These are phyloP conservation scores for Colletotrichum siamense DNA, from an alignment of 2,329 filamentous ascomycete genomes.

Conservation along the genomic window DNA sequence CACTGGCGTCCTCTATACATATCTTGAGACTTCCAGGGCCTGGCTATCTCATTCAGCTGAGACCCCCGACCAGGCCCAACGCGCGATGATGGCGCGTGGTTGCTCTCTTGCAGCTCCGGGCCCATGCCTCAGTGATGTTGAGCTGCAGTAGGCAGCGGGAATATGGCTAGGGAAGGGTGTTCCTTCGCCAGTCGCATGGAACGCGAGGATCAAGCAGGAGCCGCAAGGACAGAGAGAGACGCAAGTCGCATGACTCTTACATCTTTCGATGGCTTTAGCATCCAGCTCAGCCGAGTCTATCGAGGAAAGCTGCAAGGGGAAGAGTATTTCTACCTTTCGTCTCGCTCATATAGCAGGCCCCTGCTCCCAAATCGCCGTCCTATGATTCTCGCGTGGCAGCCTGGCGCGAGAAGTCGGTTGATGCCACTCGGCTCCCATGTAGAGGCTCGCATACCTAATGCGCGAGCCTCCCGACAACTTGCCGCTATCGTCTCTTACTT, in stretches of 20 bases:
- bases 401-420: too few relatives aligned
- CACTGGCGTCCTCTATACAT: too few relatives aligned
- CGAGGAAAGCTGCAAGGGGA: not conserved
- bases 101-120: not conserved
- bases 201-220: not conserved
- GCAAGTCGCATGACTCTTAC: not conserved
- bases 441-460: too few relatives aligned
- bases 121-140: not conserved
- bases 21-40: not conserved
- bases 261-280: not conserved
- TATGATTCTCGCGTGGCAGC: too few relatives aligned
- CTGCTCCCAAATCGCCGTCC: not conserved
- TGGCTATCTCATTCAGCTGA: not conserved
- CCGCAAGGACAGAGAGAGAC: not conserved
- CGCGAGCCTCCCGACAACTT: not conserved
- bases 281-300: not conserved
- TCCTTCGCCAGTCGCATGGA: not conserved
- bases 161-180: not conserved
- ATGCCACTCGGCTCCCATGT: too few relatives aligned
- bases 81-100: not conserved
- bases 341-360: not conserved
- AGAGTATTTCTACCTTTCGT: too few relatives aligned
- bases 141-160: not conserved
- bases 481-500: accelerated
- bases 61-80: too few relatives aligned